Conservation (phyloP, 305 asterid species). For the Fraxinus floribunda region DNA sequence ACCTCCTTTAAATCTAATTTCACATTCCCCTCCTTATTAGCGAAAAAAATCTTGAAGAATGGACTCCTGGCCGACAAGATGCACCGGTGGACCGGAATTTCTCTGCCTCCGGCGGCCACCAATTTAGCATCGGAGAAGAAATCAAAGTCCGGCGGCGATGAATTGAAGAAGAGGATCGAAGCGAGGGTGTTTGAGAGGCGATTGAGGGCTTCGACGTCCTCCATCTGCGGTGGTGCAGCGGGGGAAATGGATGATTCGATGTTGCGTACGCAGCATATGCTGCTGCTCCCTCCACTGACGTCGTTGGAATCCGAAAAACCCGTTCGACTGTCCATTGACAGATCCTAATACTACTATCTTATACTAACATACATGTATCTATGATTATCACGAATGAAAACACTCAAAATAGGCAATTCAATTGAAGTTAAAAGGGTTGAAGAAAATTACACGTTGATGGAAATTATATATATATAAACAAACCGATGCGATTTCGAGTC, state of each 20-base stretch:
- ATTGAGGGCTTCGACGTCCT: constrained; percentile 43
- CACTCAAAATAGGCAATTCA: not conserved
- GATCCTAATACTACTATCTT: not conserved
- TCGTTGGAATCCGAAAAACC: constrained; percentile 65
- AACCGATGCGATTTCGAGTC: not conserved
- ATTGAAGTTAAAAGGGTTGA: not conserved
- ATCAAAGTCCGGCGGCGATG: constrained; percentile 58
- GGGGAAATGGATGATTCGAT: constrained; percentile 29
- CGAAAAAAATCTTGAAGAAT: constrained; percentile 56
- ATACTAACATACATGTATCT: constrained; percentile 11
- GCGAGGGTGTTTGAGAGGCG: constrained; percentile 69
- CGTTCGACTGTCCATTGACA: constrained; percentile 39
- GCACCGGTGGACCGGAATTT: constrained; percentile 82
- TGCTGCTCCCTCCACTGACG: constrained; percentile 59
- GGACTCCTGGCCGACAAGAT: constrained; percentile 72
- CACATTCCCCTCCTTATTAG: constrained; percentile 33
- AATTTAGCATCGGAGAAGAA: constrained; percentile 76
- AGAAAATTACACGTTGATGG: not conserved
- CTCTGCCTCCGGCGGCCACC: constrained; percentile 48
- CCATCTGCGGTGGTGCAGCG: constrained; percentile 23
- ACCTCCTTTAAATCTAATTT: constrained; percentile 65
- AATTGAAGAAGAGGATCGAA: constrained; percentile 51
- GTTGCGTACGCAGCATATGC: constrained; percentile 46
- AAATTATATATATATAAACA: not conserved
- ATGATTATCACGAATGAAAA: not conserved